Base-by-base conservation (phyloP, 345 rosid genomes). In the Durio zibethinus region DNA sequence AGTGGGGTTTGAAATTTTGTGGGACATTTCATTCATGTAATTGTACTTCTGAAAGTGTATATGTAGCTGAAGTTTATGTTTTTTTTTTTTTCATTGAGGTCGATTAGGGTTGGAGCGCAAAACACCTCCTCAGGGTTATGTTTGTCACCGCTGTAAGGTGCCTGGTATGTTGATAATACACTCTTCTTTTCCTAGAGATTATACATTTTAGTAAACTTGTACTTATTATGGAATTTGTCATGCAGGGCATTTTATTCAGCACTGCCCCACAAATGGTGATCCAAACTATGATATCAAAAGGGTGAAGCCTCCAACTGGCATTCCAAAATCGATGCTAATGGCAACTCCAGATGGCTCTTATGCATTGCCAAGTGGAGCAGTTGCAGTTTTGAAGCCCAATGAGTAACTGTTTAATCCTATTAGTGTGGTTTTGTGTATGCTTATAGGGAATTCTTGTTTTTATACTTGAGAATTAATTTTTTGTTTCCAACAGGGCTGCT, bases 181-280 rank as follows among this genome's bases (percentile, higher is more conserved):
- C 43, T 15, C 10, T 33, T 25, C 4, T 53, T 56, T 21, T 2
- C 6, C 62, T 36, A 21, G 42, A 29, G 21, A 61, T 60, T 56
- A 11, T 75, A n/a, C 11, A 2, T 50, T 14, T 62, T 70, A 15
- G 31, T 10, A 5, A 77, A 18, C 48, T 10, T 71, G 42, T 59
- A 54, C 67, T 73, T 66, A 42, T 64, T 75, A 12, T 69, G 54
- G 11, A 11, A 31, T 76, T 74, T 52, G 45, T 48, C 25, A 33
- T 73, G 76, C 87, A 96, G 99, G 99, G 27, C 99, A 97, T 87
- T 94, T 91, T 83, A 97, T 97, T 78, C 99, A 97, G 87, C 99
- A 97, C 77, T 97, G 98, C 61, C 97, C 99, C 62, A 97, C 99
- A 62, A 97, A 97, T 80, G 98, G 99, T 60, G 98, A 97, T 83